Base-by-base conservation (phyloP, 2,329 filamentous ascomycete species). In the Epichloe festucae region DNA sequence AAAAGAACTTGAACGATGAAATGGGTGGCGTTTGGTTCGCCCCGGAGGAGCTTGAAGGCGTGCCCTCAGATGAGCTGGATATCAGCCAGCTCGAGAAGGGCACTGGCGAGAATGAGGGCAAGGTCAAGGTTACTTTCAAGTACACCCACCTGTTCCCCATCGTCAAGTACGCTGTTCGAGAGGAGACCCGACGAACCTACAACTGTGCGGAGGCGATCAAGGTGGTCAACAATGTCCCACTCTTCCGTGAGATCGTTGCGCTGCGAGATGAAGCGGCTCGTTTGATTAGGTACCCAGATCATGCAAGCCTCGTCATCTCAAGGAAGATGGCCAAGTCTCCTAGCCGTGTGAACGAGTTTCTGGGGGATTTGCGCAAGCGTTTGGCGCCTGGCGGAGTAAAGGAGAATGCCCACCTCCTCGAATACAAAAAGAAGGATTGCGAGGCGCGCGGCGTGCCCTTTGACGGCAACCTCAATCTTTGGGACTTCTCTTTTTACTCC, bases 241-340 rank as follows among this genome's bases (percentile, higher is more conserved):
- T 90, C 10, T 91, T 93, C 73, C 80, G 78, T 56, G 85, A 90
- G 63, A 79, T 85, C 34, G 75, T 93, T 49, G 67, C 83, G 11
- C 78, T 91, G 27, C 82, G 88, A 10, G 86, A 91, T 59, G 86
- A 91, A 65, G 84, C 81, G 17, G 88, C 87, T 12, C 79, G 85
- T 49, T 74, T 91, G 46, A 74, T 91, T 1, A 86, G 86, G 12
- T 93, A 89, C 65, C 75, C 79, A 5, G 81, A 89, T 62, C 85
- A 91, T 63, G 87, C 87, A 17, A 77, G 82, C 46, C 83, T 89
- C 65, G 73, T 79, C 46, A 84, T 93, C 40, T 85, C 89, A 62
- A 81, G 87, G 60, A 91, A 89, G 76, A 93, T 93, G 87, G 86
- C 87, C 46, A 89, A 90, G 73, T 82, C 76, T 1, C 77, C 85